These are phyloP conservation scores for Fusarium bulbicola DNA, from an alignment of 2,329 filamentous ascomycete species.

Conservation along the genomic window DNA sequence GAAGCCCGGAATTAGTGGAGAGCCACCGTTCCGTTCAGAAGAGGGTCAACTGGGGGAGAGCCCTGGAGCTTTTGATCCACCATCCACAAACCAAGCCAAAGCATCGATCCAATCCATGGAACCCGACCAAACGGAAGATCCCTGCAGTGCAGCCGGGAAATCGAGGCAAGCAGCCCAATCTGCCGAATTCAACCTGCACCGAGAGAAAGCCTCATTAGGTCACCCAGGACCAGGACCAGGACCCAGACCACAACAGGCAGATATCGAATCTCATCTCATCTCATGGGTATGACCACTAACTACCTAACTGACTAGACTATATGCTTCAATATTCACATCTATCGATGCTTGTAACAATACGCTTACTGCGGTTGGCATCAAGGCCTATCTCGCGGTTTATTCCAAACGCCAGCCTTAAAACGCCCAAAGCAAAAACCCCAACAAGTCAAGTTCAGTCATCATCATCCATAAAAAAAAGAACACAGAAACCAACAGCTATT, in stretches of 20 bases:
- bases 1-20: constrained; percentile 8
- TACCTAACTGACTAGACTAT: not conserved
- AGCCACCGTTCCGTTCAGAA: not conserved
- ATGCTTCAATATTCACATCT: constrained; percentile 21
- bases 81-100: not conserved
- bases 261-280: not conserved
- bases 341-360: constrained; percentile 20
- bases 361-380: constrained; percentile 32
- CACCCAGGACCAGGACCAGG: not conserved
- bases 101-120: not conserved
- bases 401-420: constrained; percentile 31
- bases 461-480: constrained; percentile 30
- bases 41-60: not conserved
- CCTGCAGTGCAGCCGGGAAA: constrained; percentile 24
- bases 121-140: not conserved
- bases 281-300: not conserved
- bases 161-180: not conserved
- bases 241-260: not conserved
- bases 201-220: not conserved
- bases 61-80: constrained; percentile 14
- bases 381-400: constrained; percentile 27
- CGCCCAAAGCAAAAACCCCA: constrained; percentile 32
- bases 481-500: constrained; percentile 13
- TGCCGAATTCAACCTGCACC: not conserved
- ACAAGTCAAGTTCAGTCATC: constrained; percentile 35